Evolutionary conservation across 768 basidiomycete species (phyloP), one percentile per base, ranked within the genome.

Genomic region (Suillus occidentalis): DNA sequence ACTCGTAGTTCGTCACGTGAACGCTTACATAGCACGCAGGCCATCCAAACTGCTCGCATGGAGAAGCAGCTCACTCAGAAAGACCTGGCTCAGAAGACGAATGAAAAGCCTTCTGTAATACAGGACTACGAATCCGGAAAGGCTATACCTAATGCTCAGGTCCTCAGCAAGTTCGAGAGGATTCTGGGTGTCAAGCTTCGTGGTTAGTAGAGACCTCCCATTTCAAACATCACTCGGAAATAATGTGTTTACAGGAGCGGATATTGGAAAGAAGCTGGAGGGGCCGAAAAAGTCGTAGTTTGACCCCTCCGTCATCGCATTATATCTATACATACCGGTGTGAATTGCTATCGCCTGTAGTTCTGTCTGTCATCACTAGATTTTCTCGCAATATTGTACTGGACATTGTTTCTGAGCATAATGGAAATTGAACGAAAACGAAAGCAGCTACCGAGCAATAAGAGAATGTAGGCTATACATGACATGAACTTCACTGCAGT

Each of bases 91-190:
- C 89, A 90, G 73, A 94, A 93, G 82, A 87, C 95, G 72, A 98
- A 97, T 75, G 94, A 95, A 80, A 96, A 95, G 77, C 92, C 91
- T 37, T 90, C 90, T 57, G 82, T 95, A 60, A 79, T 94, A 42
- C 91, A 94, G 76, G 95, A 95, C 70, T 94, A 97, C 75, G 95
- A 97, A 77, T 84, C 90, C 4, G 89, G 93, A 63, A 90, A 87
- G 77, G 95, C 95, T 39, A 85, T 94, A 45, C 95, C 95, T 37
- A 95, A 90, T 72, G 79, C 91, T 49, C 91, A 94, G 73, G 87
- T 97, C 70, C 87, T 98, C 39, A 82, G 84, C 63, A 97, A 97
- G 84, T 87, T 97, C 68, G 96, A 98, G 80, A 86, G 94, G 62
- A 79, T 79, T 37, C 83, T 98, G 68, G 89, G 87, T 55, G 89